Evolutionary conservation across 768 basidiomycete genomes (phyloP).

Genomic region (Russula lepida): DNA sequence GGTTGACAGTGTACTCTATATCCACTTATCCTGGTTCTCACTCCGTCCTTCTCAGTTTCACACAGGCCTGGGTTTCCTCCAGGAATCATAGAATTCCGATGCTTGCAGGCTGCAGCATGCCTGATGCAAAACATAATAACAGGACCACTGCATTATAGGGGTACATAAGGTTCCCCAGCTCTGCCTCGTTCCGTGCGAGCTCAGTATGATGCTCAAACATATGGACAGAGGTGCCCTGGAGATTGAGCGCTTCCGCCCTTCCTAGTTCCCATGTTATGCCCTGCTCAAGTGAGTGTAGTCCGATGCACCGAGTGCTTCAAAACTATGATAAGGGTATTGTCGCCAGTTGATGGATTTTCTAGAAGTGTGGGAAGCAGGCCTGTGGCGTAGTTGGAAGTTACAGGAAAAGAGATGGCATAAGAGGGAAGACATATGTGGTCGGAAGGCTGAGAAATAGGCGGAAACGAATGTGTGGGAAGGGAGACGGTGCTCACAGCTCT

Average conservation of each 20-base stretch:
- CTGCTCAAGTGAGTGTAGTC: slow-evolving; percentile 86
- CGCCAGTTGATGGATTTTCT: slow-evolving; percentile 67
- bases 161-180: slow-evolving; percentile 72
- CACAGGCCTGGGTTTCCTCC: too few species aligned
- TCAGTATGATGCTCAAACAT: slow-evolving; percentile 81
- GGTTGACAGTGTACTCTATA: too few species aligned
- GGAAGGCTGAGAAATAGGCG: slow-evolving; percentile 96
- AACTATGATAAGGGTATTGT: slow-evolving; percentile 72
- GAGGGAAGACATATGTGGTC: slow-evolving; percentile 51
- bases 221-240: slow-evolving; percentile 86
- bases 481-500: slow-evolving; percentile 71
- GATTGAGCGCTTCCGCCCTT: slow-evolving; percentile 82
- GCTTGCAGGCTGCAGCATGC: too few species aligned
- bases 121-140: too few species aligned
- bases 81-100: too few species aligned
- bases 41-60: too few species aligned
- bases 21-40: too few species aligned
- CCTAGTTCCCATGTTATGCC: slow-evolving; percentile 68
- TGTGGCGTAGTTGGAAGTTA: slow-evolving; percentile 25
- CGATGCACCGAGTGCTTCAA: slow-evolving; percentile 75
- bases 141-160: too few species aligned
- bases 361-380: slow-evolving; percentile 66
- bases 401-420: slow-evolving; percentile 1
- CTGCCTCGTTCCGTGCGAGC: slow-evolving; percentile 83
- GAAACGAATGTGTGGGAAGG: slow-evolving; percentile 89